These are phyloP conservation scores for Chlamydomonas applanata DNA, from an alignment of 139 green algal species.

Conservation along the genomic window DNA sequence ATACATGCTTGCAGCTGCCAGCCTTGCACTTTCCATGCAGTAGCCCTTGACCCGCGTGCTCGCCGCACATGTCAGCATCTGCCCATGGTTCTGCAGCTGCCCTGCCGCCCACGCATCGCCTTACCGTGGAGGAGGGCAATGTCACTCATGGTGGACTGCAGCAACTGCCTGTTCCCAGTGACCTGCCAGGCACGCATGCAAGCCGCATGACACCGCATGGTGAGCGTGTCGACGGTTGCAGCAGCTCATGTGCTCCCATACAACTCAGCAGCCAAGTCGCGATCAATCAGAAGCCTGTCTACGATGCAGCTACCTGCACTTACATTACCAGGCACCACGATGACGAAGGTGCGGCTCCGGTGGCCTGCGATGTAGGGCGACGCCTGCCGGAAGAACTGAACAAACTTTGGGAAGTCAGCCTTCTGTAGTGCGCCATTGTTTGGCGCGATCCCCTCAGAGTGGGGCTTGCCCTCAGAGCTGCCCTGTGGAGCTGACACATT, in stretches of 20 bases:
- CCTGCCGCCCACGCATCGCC: too few species aligned
- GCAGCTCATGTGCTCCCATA: too few species aligned
- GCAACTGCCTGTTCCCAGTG: slow-evolving; percentile 34
- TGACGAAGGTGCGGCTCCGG: slow-evolving; percentile 81
- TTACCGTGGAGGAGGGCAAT: slow-evolving; percentile 86
- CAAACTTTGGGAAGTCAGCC: slow-evolving; percentile 58
- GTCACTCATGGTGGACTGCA: slow-evolving; percentile 73
- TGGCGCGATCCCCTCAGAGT: too few species aligned
- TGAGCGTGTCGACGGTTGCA: too few species aligned
- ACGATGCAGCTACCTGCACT: slow-evolving; percentile 7
- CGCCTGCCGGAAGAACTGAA: slow-evolving; percentile 75
- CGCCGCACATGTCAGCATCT: too few species aligned
- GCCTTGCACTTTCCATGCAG: neutral
- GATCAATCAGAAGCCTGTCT: neutral
- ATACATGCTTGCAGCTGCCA: neutral
- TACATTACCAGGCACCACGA: slow-evolving; percentile 88
- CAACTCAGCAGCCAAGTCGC: neutral
- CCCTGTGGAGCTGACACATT: too few species aligned
- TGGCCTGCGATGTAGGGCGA: slow-evolving; percentile 92
- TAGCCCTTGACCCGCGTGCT: neutral
- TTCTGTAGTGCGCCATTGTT: slow-evolving; percentile 17
- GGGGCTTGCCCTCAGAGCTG: too few species aligned
- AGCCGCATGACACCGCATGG: neutral
- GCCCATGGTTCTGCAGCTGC: too few species aligned
- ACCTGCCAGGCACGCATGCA: slow-evolving; percentile 29